These are phyloP conservation scores for Lactarius vividus DNA, from an alignment of 768 basidiomycete species.

Conservation along the genomic window DNA sequence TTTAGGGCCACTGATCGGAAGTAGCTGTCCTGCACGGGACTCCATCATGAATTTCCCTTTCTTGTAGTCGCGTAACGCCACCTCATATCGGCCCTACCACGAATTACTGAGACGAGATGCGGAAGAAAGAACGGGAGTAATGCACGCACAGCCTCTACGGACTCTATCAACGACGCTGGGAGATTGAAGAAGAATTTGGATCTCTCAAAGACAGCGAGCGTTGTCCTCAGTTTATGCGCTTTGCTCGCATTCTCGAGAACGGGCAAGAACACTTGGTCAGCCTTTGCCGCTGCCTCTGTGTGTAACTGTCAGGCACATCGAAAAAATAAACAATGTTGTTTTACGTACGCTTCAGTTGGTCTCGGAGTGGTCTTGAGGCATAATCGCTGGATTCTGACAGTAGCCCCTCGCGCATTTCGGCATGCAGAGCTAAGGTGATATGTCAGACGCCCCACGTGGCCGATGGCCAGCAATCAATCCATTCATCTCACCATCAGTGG, in stretches of 20 bases:
- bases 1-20: slow-evolving; percentile 64
- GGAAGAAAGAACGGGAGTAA: not conserved
- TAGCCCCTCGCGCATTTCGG: slow-evolving; percentile 91
- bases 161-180: slow-evolving; percentile 86
- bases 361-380: slow-evolving; percentile 75
- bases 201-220: slow-evolving; percentile 91
- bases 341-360: slow-evolving; percentile 77
- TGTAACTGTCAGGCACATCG: not conserved
- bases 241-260: slow-evolving; percentile 95
- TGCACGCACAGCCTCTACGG: slow-evolving; percentile 74
- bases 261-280: slow-evolving; percentile 93
- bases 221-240: slow-evolving; percentile 87
- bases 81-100: slow-evolving; percentile 89
- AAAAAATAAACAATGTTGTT: slow-evolving; percentile 6
- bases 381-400: slow-evolving; percentile 75
- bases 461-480: not conserved
- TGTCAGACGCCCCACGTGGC: not conserved
- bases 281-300: slow-evolving; percentile 85
- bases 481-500: slow-evolving; percentile 74
- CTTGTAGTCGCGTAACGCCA: slow-evolving; percentile 93
- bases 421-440: slow-evolving; percentile 62
- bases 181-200: slow-evolving; percentile 99
- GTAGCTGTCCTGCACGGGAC: slow-evolving; percentile 81
- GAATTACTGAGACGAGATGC: not conserved
- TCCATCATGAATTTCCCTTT: slow-evolving; percentile 91